Evolutionary conservation across 176 grass and related monocot species (phyloP).

Genomic region (Lolium rigidum): DNA sequence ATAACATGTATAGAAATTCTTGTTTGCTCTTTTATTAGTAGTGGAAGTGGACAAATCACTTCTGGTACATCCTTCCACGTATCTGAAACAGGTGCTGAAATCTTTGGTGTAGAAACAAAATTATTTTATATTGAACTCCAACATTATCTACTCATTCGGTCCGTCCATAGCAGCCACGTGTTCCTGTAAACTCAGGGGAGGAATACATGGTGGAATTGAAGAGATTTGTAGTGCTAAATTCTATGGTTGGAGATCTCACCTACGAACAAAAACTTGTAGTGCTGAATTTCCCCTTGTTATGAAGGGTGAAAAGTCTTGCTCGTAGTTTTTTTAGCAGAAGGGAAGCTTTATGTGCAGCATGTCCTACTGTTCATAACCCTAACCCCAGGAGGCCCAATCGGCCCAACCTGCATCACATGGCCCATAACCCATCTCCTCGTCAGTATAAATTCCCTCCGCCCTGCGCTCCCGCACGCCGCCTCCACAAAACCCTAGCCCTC

Average conservation of each 20-base stretch:
- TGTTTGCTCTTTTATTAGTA: no score
- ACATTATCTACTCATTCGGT: background rate
- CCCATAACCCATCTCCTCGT: background rate
- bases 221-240: background rate
- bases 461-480: background rate
- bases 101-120: background rate
- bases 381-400: background rate
- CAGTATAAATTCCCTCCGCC: conserved; percentile 20
- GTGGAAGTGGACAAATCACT: no score
- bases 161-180: background rate
- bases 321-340: no score
- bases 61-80: background rate
- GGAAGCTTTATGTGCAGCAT: background rate
- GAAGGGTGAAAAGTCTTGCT: no score
- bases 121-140: background rate
- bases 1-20: no score
- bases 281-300: background rate
- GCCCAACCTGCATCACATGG: background rate
- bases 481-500: conserved; percentile 44
- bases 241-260: background rate
- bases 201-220: background rate
- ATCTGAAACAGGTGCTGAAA: background rate
- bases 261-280: background rate
- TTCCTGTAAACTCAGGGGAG: background rate
- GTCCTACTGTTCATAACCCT: background rate